Evolutionary conservation across 495 filamentous ascomycete genomes (phyloP), one percentile per base, ranked within the genome.

Genomic region (Aspergillus nanangensis): DNA sequence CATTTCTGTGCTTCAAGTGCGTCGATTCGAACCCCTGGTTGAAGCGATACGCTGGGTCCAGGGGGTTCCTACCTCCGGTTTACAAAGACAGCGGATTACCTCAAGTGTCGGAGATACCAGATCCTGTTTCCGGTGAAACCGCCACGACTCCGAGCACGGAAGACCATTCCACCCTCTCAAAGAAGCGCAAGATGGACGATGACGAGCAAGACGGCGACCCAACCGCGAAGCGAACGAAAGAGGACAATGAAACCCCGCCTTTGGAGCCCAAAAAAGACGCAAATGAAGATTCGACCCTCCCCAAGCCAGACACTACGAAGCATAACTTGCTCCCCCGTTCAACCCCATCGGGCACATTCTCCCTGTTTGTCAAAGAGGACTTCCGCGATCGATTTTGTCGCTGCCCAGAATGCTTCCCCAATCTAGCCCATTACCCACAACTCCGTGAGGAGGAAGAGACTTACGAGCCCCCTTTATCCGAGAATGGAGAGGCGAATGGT

Each of bases 1-100:
- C 80, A 21, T 87, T 96, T 56, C 78, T 99, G 37, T 99, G 94
- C 71, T 95, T 90, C 72, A 90, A 94, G 60, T 99, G 94, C 54
- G 74, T 93, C 24, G 84, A 92, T 19, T 81, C 87, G 1, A 81
- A 87, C 55, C 90, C 90, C 0, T 99, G 92, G 93, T 82, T 99
- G 55, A 93, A 90, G 68, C 68, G 74, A 45, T 97, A 96, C 56
- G 91, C 89, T n/a, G 87, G 87, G 3, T 79, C 84, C 0, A 60
- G 77, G 2, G 90, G 90, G 3, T 97, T 99, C 56, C 69, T 97
- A 4, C 76, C 81, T 3, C 77, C 91, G 0, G 82, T 94, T 0
- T 78, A 62, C 50, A 66, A 64, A 35, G 47, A 58, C 7, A 29
- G 25, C 25, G 25, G 5, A 8, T 10, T n/a, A n/a, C n/a, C n/a